phyloP scores from a whole-genome alignment of 1,284 basidiomycete genomes.

The Gymnopus androsaceus region DNA sequence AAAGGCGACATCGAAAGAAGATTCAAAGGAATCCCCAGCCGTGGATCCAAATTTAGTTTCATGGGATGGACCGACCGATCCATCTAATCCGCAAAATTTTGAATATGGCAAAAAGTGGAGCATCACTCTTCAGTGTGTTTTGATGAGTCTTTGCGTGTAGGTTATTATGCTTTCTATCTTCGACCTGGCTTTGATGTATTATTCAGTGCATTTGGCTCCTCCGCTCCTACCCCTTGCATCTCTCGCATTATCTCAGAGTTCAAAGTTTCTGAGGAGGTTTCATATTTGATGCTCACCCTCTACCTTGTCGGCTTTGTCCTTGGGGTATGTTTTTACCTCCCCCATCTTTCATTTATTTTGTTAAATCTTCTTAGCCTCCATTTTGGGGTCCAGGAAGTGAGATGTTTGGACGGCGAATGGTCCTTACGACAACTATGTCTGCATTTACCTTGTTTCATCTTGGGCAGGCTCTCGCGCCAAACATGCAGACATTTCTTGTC shows the following conservation, averaged over 20 bases:
- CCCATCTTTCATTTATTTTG: constrained; percentile 43
- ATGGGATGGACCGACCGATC: constrained; percentile 25
- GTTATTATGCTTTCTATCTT: not conserved
- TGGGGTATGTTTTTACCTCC: constrained; percentile 38
- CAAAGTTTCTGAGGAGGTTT: constrained; percentile 5
- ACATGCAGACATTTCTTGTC: constrained; percentile 57
- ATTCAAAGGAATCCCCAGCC: not conserved
- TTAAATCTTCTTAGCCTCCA: constrained; percentile 13
- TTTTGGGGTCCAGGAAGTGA: constrained; percentile 45
- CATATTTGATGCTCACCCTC: constrained; percentile 10
- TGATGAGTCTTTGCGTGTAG: constrained; percentile 20
- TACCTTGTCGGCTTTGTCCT: constrained; percentile 14
- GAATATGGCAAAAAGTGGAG: constrained; percentile 7
- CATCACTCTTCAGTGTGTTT: not conserved
- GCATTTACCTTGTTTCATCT: constrained; percentile 27
- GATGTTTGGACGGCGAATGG: constrained; percentile 36
- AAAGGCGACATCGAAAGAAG: not conserved
- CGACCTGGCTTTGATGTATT: constrained; percentile 39
- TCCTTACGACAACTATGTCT: constrained; percentile 15
- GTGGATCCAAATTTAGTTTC: constrained; percentile 1
- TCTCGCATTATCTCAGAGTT: constrained; percentile 3
- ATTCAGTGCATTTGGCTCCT: constrained; percentile 29
- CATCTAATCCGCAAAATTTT: constrained; percentile 35
- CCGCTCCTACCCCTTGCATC: constrained; percentile 11
- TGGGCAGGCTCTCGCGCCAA: constrained; percentile 51